phyloP scores from a whole-genome alignment of 306 rosid species.

The Senna tora region DNA sequence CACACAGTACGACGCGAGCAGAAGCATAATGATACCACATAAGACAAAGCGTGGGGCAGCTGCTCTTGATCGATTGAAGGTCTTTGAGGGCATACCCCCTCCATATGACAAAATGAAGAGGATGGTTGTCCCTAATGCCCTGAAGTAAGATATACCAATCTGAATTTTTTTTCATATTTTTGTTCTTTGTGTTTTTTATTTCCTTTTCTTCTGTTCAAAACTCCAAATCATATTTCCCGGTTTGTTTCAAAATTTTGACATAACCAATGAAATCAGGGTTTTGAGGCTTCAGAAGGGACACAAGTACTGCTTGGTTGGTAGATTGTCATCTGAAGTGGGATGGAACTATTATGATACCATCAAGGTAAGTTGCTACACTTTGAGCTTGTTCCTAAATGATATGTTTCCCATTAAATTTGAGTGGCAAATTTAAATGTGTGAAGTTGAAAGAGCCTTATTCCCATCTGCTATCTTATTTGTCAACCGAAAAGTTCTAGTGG shows the following conservation, averaged over 20 bases:
- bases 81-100: slow-evolving; percentile 48
- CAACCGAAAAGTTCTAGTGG: background rate
- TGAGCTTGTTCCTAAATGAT: background rate
- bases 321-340: too few relatives aligned
- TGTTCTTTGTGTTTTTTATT: background rate
- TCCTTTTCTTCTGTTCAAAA: background rate
- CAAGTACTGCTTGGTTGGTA: too few relatives aligned
- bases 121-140: slow-evolving; percentile 57
- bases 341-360: too few relatives aligned
- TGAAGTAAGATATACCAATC: slow-evolving; percentile 26
- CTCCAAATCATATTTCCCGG: background rate
- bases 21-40: slow-evolving; percentile 56
- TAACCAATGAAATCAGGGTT: slow-evolving; percentile 36
- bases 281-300: too few relatives aligned
- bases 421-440: too few relatives aligned
- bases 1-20: too few relatives aligned
- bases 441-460: background rate
- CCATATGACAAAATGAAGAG: slow-evolving; percentile 51
- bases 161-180: too few relatives aligned
- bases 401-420: too few relatives aligned
- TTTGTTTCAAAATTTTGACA: background rate
- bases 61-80: slow-evolving; percentile 52
- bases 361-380: slow-evolving; percentile 32
- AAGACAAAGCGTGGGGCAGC: slow-evolving; percentile 54
- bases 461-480: background rate